A percentile compares a stretch with the other conserved stretches of the same genome.
Conservation (phyloP, 2,329 filamentous ascomycete genomes). For the Trichoderma guizhouense region DNA sequence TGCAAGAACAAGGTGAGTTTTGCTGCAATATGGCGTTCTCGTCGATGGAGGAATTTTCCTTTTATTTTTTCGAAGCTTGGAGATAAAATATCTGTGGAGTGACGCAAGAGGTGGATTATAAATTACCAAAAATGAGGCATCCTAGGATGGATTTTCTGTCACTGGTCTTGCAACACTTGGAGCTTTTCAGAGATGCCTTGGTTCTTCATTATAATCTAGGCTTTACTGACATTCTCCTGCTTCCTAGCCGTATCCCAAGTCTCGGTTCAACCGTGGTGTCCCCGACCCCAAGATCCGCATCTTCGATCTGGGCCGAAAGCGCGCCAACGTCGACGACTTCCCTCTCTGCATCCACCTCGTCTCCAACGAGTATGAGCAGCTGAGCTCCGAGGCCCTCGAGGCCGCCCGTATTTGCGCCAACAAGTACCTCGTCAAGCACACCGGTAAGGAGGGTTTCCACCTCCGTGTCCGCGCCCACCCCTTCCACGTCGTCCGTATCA, state of each 20-base stretch:
- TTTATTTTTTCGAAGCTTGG: neutral
- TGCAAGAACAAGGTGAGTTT: constrained; percentile 99
- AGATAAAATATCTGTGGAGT: constrained; percentile 7
- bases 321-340: constrained; percentile 98
- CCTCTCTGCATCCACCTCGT: constrained; percentile 98
- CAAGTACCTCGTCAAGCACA: constrained; percentile 81
- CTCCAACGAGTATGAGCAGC: constrained; percentile 99
- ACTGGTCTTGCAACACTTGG: neutral
- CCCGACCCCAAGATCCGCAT: constrained; percentile 83
- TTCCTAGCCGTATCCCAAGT: constrained; percentile 91
- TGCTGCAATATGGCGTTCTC: neutral
- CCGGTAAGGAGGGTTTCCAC: constrained; percentile 72
- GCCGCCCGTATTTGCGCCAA: constrained; percentile 99
- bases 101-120: constrained; percentile 11
- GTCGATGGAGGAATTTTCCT: constrained; percentile 17
- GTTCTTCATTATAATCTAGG: neutral
- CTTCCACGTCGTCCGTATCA: constrained; percentile 99
- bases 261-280: constrained; percentile 99
- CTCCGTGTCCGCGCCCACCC: constrained; percentile 86
- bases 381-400: constrained; percentile 99
- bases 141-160: neutral
- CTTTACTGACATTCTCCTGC: constrained; percentile 22
- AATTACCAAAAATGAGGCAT: constrained; percentile 11
- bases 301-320: constrained; percentile 99
- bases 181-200: neutral